These are phyloP conservation scores for Termitomyces sp. DNA, from an alignment of 768 basidiomycete species.

Conservation along the genomic window DNA sequence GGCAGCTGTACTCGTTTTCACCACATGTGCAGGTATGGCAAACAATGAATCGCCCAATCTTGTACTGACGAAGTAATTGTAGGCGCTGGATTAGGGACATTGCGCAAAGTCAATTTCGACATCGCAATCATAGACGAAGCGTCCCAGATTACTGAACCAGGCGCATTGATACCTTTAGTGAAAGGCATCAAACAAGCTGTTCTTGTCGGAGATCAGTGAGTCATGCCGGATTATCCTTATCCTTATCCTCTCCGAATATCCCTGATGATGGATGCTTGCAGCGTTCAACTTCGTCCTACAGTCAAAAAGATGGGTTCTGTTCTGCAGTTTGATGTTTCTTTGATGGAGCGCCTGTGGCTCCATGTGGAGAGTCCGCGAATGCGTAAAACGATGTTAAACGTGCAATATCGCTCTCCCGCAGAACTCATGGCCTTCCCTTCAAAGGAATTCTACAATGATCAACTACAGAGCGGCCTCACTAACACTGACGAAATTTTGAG, in stretches of 20 bases:
- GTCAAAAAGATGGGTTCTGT: constrained; percentile 55
- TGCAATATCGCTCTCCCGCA: constrained; percentile 62
- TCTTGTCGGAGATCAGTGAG: constrained; percentile 69
- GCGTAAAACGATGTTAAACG: constrained; percentile 59
- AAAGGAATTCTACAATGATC: constrained; percentile 54
- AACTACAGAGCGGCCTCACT: constrained; percentile 41
- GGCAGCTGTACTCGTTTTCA: constrained; percentile 53
- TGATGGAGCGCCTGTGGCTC: constrained; percentile 56
- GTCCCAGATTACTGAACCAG: constrained; percentile 65
- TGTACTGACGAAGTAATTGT: not conserved
- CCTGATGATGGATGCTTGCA: constrained; percentile 17
- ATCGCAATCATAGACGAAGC: constrained; percentile 67
- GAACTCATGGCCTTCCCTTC: constrained; percentile 61
- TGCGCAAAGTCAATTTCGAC: constrained; percentile 53
- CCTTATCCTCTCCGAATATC: not conserved
- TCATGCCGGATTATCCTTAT: not conserved
- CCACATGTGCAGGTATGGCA: constrained; percentile 52
- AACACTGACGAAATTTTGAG: too few relatives aligned
- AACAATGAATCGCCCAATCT: not conserved
- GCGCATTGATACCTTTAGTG: constrained; percentile 60
- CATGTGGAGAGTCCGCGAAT: constrained; percentile 30
- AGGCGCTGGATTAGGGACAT: constrained; percentile 54
- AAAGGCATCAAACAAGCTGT: constrained; percentile 56
- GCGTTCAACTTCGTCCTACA: constrained; percentile 64
- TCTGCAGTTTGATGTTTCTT: constrained; percentile 53